Evolutionary conservation across 1,284 basidiomycete species (phyloP).

Genomic region (Ustilago curta): DNA sequence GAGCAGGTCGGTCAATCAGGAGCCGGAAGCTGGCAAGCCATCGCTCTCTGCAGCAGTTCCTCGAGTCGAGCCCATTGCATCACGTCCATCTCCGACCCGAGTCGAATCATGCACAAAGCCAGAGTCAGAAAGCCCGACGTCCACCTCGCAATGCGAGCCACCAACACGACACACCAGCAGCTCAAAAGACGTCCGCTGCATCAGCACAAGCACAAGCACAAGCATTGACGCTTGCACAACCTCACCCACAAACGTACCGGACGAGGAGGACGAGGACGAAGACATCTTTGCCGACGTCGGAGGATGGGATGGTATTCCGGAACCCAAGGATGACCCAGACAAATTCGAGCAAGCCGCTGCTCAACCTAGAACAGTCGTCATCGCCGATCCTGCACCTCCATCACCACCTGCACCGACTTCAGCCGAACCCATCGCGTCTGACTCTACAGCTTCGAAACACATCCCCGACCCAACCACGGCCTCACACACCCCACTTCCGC

Average conservation of each 20-base stretch:
- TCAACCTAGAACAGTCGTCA: neutral
- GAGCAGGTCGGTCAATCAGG: neutral
- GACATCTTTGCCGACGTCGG: slow-evolving; percentile 86
- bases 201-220: no score
- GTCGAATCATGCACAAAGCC: neutral
- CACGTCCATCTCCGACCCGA: neutral
- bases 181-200: neutral
- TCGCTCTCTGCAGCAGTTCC: neutral
- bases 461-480: neutral
- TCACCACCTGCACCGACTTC: neutral
- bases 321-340: slow-evolving; percentile 54
- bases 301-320: slow-evolving; percentile 78
- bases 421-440: neutral
- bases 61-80: neutral
- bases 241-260: neutral
- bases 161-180: neutral
- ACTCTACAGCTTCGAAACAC: no score
- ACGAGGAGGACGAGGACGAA: slow-evolving; percentile 70
- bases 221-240: neutral
- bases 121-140: neutral
- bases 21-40: neutral
- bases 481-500: neutral
- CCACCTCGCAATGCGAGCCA: neutral
- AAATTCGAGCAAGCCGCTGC: slow-evolving; percentile 50
- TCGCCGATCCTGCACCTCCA: neutral